Base-by-base conservation (phyloP, 1,139 yeast genomes). In the Blastobotrys ciferrii region DNA sequence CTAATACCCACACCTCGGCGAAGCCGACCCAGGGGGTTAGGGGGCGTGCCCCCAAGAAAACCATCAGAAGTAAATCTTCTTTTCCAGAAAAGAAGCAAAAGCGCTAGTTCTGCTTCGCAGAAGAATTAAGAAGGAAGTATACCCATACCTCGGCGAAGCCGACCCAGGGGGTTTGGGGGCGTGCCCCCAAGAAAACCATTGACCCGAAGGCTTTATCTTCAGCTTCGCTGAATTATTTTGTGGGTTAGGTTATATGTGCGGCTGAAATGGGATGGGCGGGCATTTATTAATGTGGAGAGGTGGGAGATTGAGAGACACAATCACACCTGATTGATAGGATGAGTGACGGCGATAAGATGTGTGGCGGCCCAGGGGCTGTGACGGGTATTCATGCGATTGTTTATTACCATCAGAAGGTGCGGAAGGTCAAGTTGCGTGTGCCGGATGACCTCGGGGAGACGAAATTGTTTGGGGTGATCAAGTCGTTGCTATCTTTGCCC, bases 361-460 rank as follows among this genome's bases (percentile, higher is more conserved):
- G 28, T 23, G 9, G 9, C 28, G 28, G 28, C 28, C 28, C 28
- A 23, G 28, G 28, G 14, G 6, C 17, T 18, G 28, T 36, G 15
- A 36, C 40, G 6, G 40, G 40, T n/a, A 36, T 36, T 28, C 40
- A 36, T 36, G 40, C 40, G 40, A 36, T 36, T 18, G 40, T 36
- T 4, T 36, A 36, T 13, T 36, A 36, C 40, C 19, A 47, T 18
- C 47, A 42, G 25, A 44, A 43, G 17, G 39, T 47, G 28, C 42
- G 42, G 3, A 41, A 42, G 35, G 50, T 36, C 15, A 33, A 39
- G 39, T 40, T 51, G 13, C 30, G 32, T 15, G 46, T 46, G 11
- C 54, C 54, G 9, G 41, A 47, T 20, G 53, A 51, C 32, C 19
- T 51, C 19, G 50, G 49, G 14, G 48, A 46, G 19, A 23, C 38